These are phyloP conservation scores for Betula pendula DNA, from an alignment of 306 rosid species.

Conservation along the genomic window DNA sequence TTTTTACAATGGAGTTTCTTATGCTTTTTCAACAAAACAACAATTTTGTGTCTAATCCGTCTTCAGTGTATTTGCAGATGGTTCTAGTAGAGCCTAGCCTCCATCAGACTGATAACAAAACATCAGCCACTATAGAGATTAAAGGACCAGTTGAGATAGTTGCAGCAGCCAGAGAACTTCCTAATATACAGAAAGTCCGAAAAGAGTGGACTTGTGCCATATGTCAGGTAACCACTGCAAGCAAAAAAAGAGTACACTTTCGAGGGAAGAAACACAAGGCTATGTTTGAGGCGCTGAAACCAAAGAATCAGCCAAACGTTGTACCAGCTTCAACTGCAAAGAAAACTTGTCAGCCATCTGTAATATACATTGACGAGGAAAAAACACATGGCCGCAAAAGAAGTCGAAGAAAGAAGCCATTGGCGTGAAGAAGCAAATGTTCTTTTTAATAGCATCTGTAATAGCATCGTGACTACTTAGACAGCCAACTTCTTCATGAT, in stretches of 20 bases:
- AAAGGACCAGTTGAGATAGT: slow-evolving; percentile 1
- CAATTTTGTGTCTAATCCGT: neutral
- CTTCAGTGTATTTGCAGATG: slow-evolving; percentile 30
- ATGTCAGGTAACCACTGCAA: slow-evolving; percentile 28
- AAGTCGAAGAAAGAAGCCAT: too few relatives aligned
- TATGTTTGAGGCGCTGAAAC: too few relatives aligned
- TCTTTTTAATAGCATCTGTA: too few relatives aligned
- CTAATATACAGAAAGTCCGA: slow-evolving; percentile 30
- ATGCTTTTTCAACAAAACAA: neutral
- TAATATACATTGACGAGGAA: too few relatives aligned
- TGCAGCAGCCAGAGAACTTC: slow-evolving; percentile 19
- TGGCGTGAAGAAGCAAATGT: too few relatives aligned
- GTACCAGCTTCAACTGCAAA: too few relatives aligned
- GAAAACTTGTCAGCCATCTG: too few relatives aligned
- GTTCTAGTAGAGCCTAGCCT: slow-evolving; percentile 4
- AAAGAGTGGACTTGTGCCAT: slow-evolving; percentile 53
- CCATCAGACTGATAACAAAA: slow-evolving; percentile 14
- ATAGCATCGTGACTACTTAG: too few relatives aligned
- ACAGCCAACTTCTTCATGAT: too few relatives aligned
- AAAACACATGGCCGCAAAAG: too few relatives aligned
- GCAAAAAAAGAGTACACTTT: slow-evolving; percentile 23
- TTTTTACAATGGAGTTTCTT: too few relatives aligned
- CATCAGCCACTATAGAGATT: slow-evolving; percentile 9
- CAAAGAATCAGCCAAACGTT: too few relatives aligned
- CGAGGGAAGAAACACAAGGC: slow-evolving; percentile 35